Percentiles rank a stretch among this genome's conserved stretches.
Evolutionary conservation across 2,329 filamentous ascomycete genomes (phyloP).

Genomic region (Tolypocladium ovalisporum): DNA sequence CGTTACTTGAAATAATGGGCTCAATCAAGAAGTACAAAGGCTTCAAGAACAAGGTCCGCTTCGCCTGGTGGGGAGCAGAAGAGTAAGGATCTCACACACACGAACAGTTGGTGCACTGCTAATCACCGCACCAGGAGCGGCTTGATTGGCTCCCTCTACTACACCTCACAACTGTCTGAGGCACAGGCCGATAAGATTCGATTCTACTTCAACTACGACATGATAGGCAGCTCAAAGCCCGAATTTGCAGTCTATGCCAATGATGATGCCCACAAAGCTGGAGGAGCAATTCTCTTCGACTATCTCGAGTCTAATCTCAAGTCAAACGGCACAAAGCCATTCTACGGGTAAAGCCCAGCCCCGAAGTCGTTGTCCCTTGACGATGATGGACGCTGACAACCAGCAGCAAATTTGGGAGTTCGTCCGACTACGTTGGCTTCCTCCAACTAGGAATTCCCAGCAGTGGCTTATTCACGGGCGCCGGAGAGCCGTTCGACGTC

Average conservation of each 20-base stretch:
- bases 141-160: conserved; percentile 32
- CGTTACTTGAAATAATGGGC: conserved; percentile 23
- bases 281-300: conserved; percentile 13
- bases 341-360: conserved; percentile 11
- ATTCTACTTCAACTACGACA: conserved; percentile 62
- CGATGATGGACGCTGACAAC: background rate
- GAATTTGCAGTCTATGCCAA: conserved; percentile 28
- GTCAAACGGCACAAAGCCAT: conserved; percentile 14
- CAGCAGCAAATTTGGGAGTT: conserved; percentile 17
- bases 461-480: conserved; percentile 27
- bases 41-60: conserved; percentile 27
- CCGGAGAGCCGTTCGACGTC: conserved; percentile 17
- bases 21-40: conserved; percentile 22
- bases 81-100: conserved; percentile 14
- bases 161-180: conserved; percentile 22
- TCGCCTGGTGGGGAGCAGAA: conserved; percentile 28
- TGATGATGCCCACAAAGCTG: conserved; percentile 21
- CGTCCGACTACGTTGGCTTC: conserved; percentile 27
- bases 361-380: background rate
- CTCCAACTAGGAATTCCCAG: conserved; percentile 23
- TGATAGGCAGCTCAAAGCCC: conserved; percentile 44
- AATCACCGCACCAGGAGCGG: conserved; percentile 16
- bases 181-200: conserved; percentile 42
- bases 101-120: background rate
- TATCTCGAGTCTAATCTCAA: conserved; percentile 16